phyloP scores from a whole-genome alignment of 768 basidiomycete genomes.

The Chalciporus chontae region DNA sequence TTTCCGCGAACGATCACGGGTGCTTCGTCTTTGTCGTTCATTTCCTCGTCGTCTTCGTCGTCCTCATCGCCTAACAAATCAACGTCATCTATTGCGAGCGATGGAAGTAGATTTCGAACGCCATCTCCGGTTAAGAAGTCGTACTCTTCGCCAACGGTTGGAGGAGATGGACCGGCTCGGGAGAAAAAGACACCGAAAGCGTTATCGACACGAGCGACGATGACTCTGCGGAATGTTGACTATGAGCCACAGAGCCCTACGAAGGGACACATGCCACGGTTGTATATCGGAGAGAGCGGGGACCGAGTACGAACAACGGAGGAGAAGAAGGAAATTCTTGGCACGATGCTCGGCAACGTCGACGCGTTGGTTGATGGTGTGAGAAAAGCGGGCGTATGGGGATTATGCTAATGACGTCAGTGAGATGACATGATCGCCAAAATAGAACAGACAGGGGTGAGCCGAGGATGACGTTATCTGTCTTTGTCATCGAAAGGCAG shows the following conservation, averaged over 20 bases:
- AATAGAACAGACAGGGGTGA: too few relatives aligned
- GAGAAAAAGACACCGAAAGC: conserved; percentile 20
- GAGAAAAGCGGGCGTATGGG: conserved; percentile 84
- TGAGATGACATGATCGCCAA: not conserved
- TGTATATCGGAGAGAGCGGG: conserved; percentile 26
- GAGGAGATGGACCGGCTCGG: conserved; percentile 23
- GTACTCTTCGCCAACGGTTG: conserved; percentile 17
- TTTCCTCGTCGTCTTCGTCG: conserved; percentile 20
- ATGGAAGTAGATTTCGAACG: conserved; percentile 25
- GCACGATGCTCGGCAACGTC: conserved; percentile 85
- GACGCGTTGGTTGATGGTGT: conserved; percentile 88
- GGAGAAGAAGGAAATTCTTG: conserved; percentile 79
- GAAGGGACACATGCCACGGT: conserved; percentile 38
- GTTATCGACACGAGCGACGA: conserved; percentile 42
- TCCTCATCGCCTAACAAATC: conserved; percentile 34
- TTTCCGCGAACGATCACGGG: conserved; percentile 23
- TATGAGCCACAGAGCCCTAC: conserved; percentile 71
- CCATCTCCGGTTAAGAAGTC: conserved; percentile 44
- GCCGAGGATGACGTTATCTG: too few relatives aligned
- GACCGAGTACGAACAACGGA: conserved; percentile 54
- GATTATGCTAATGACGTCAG: conserved; percentile 43
- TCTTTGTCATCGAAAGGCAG: too few relatives aligned
- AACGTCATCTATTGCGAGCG: conserved; percentile 37
- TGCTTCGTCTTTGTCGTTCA: conserved; percentile 16
- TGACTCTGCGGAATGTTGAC: conserved; percentile 71